These are phyloP conservation scores for Macrocystidia cucumis DNA, from an alignment of 1,284 basidiomycete genomes.

Conservation along the genomic window DNA sequence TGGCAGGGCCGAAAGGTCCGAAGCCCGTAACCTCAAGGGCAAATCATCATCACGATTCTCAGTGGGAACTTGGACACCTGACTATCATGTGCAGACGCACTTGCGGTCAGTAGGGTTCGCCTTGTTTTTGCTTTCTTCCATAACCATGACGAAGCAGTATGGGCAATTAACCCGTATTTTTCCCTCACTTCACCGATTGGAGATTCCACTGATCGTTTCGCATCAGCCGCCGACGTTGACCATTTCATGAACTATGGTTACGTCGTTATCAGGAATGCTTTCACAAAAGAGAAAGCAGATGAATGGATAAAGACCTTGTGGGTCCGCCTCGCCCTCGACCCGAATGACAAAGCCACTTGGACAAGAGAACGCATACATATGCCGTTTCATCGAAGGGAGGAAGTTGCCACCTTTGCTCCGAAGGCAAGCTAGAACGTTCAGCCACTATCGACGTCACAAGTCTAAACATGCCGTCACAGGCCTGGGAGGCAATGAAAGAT, in stretches of 20 bases:
- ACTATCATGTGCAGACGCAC: too few species aligned
- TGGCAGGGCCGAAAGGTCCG: too few species aligned
- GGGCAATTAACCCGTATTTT: constrained; percentile 19
- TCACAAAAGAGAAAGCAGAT: constrained; percentile 40
- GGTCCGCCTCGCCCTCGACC: constrained; percentile 44
- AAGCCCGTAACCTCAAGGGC: too few species aligned
- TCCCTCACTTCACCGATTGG: not conserved
- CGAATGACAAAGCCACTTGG: constrained; percentile 47
- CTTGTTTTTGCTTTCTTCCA: not conserved
- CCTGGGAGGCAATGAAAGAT: constrained; percentile 52
- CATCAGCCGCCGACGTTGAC: constrained; percentile 35
- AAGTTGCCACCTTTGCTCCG: constrained; percentile 42
- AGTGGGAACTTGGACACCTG: too few species aligned
- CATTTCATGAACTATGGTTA: constrained; percentile 51
- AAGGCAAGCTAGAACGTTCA: constrained; percentile 25
- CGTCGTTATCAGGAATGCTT: constrained; percentile 44
- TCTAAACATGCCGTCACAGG: constrained; percentile 20
- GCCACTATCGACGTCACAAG: not conserved
- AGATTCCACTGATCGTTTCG: not conserved
- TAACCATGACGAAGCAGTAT: constrained; percentile 15
- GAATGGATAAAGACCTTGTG: constrained; percentile 43
- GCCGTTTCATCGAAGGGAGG: constrained; percentile 39
- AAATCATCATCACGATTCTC: too few species aligned
- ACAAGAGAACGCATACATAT: constrained; percentile 33
- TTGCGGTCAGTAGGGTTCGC: not conserved